These are phyloP conservation scores for Marasmius tenuissimus DNA, from an alignment of 1,284 basidiomycete genomes.

Conservation along the genomic window DNA sequence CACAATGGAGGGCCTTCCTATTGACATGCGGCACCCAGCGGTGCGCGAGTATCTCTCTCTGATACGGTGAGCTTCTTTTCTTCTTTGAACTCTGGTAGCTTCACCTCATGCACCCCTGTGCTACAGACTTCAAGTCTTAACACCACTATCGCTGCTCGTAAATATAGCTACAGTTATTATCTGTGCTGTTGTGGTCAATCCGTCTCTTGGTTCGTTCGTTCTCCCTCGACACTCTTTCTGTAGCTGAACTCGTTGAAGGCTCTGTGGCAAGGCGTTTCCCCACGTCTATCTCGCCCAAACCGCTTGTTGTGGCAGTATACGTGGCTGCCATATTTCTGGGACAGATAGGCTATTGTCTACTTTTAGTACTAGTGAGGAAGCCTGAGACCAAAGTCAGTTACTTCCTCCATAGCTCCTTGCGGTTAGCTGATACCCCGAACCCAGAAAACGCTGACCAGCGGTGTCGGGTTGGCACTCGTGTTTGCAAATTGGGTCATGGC, in stretches of 20 bases:
- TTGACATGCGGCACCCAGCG: slow-evolving; percentile 52
- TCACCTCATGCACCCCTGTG: not conserved
- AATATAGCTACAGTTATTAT: slow-evolving; percentile 63
- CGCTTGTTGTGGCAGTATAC: slow-evolving; percentile 65
- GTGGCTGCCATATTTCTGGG: slow-evolving; percentile 59
- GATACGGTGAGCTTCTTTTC: slow-evolving; percentile 36
- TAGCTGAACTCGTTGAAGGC: slow-evolving; percentile 24
- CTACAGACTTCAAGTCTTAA: slow-evolving; percentile 68
- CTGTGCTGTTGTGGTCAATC: slow-evolving; percentile 54
- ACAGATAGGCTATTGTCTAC: slow-evolving; percentile 79
- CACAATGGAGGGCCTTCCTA: slow-evolving; percentile 45
- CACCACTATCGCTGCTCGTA: slow-evolving; percentile 74
- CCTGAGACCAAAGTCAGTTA: slow-evolving; percentile 73
- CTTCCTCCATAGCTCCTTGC: not conserved
- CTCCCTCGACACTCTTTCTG: not conserved
- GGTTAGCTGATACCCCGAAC: not conserved
- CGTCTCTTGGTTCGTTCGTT: slow-evolving; percentile 45
- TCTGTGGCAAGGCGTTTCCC: slow-evolving; percentile 58
- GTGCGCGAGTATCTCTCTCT: slow-evolving; percentile 59
- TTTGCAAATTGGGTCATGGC: slow-evolving; percentile 83
- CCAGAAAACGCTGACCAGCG: slow-evolving; percentile 68
- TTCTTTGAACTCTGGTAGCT: not conserved
- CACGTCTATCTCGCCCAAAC: slow-evolving; percentile 72
- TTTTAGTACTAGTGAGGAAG: slow-evolving; percentile 71
- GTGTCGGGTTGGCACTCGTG: slow-evolving; percentile 77